phyloP scores from a whole-genome alignment of 768 basidiomycete species.

The Hypholoma sublateritium region DNA sequence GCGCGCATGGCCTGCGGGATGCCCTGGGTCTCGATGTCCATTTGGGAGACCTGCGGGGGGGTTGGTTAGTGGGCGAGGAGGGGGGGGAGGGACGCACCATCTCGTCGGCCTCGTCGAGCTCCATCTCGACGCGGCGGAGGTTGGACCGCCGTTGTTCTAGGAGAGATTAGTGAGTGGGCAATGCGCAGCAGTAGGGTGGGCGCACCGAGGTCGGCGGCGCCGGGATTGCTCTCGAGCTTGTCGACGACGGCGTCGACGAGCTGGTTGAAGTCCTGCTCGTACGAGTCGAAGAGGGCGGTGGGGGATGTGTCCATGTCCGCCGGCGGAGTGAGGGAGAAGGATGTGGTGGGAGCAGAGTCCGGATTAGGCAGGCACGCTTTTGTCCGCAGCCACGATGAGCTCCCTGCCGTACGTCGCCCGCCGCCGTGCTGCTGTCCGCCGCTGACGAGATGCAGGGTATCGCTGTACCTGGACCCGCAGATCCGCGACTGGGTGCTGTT shows the following conservation, averaged over 20 bases:
- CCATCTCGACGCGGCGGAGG: slow-evolving; percentile 86
- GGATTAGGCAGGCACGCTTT: slow-evolving; percentile 12
- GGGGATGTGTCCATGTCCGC: slow-evolving; percentile 76
- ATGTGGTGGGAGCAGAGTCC: slow-evolving; percentile 10
- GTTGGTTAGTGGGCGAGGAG: not conserved
- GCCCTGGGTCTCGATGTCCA: slow-evolving; percentile 97
- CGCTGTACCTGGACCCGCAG: slow-evolving; percentile 86
- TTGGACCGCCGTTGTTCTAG: slow-evolving; percentile 83
- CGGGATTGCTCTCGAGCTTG: slow-evolving; percentile 70
- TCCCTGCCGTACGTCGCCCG: slow-evolving; percentile 39
- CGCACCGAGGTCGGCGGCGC: slow-evolving; percentile 46
- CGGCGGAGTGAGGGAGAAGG: slow-evolving; percentile 7
- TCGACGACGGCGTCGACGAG: slow-evolving; percentile 72
- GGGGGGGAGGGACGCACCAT: slow-evolving; percentile 57
- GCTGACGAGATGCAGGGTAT: slow-evolving; percentile 33
- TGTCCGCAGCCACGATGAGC: slow-evolving; percentile 25
- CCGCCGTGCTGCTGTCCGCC: not conserved
- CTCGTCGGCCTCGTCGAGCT: slow-evolving; percentile 97
- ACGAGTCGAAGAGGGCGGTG: slow-evolving; percentile 84
- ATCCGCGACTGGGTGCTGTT: slow-evolving; percentile 95
- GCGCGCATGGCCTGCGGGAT: slow-evolving; percentile 84
- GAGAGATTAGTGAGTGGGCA: slow-evolving; percentile 2
- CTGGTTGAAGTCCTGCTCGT: slow-evolving; percentile 90
- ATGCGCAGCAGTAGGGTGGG: not conserved
- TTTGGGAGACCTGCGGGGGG: slow-evolving; percentile 83